phyloP scores from a whole-genome alignment of 495 filamentous ascomycete species.

The Penicillium simplicissimum region DNA sequence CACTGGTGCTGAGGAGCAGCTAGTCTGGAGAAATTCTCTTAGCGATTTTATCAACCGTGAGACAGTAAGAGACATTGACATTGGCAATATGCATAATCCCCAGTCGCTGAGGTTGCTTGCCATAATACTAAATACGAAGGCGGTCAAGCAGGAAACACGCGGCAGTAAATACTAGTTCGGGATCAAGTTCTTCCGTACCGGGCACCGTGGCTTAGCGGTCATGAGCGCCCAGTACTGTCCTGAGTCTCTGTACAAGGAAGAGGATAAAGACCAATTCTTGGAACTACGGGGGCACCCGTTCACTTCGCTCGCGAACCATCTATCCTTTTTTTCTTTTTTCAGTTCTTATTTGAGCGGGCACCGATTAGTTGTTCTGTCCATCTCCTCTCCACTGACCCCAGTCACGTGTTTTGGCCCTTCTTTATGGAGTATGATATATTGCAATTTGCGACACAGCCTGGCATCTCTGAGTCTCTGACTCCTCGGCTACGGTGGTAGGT shows the following conservation, averaged over 20 bases:
- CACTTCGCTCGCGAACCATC: background rate
- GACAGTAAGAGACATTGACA: too few species aligned
- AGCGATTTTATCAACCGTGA: too few species aligned
- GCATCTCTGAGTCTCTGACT: background rate
- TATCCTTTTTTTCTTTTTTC: background rate
- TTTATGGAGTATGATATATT: too few species aligned
- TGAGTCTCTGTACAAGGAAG: too few species aligned
- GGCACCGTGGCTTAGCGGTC: background rate
- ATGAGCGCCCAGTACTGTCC: background rate
- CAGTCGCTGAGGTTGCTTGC: too few species aligned
- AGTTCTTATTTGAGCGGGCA: background rate
- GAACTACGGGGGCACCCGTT: background rate
- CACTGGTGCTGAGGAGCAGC: background rate
- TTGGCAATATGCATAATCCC: too few species aligned
- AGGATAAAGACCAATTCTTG: background rate
- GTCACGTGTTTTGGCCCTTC: background rate
- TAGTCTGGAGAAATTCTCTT: too few species aligned
- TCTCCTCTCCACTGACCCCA: background rate
- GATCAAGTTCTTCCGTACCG: background rate
- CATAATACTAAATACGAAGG: too few species aligned
- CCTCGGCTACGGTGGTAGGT: background rate
- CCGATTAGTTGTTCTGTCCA: too few species aligned
- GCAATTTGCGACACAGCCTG: background rate
- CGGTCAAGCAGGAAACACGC: too few species aligned
- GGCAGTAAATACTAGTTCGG: too few species aligned